Evolutionary conservation across 176 grass and related monocot genomes (phyloP), one percentile per base, ranked within the genome.

Genomic region (Otatea glauca): DNA sequence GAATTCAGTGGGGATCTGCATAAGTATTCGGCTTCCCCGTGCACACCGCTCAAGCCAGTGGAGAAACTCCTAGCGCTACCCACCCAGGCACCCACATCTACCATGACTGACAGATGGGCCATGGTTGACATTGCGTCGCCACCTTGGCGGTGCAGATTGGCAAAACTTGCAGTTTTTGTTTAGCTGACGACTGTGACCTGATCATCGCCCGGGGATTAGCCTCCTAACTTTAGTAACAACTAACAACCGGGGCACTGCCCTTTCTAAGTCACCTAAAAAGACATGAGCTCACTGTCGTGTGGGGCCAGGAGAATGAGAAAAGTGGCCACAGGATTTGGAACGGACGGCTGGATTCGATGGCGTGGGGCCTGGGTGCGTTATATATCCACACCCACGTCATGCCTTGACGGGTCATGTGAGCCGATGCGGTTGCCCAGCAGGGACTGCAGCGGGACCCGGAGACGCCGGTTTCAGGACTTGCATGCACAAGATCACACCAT

Each of bases 291-390:
- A 10, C 86, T 82, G 86, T 37, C 60, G 41, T 82, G 78, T 50
- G 63, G 86, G 85, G 13, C 5, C 50, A 14, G 9, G 1, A 15
- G 20, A 3, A 42, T 1, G 53, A 32, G 58, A 56, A 9, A 47
- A 15, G 29, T 80, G 76, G 39, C 85, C 65, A 7, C 18, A 5
- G 59, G 77, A 29, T 87, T 62, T 10, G 24, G 34, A 53, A 76
- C 21, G 50, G 29, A 87, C 63, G 78, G 79, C 12, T 20, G 20
- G 78, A 87, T 87, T 37, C 20, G 78, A 29, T 82, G 18, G 60
- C 24, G 38, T 10, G 13, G 41, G 34, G 73, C 69, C 70, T 27
- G 48, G 85, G 47, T 55, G 58, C 17, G 58, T 35, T 65, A 17
- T 10, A 9, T 41, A 48, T 4, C 9, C 7, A 1, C 50, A 14